Percentiles rank a stretch among this genome's conserved stretches.
These are phyloP conservation scores for Rachicladosporium sp. DNA, from an alignment of 2,329 filamentous ascomycete species.

Conservation along the genomic window DNA sequence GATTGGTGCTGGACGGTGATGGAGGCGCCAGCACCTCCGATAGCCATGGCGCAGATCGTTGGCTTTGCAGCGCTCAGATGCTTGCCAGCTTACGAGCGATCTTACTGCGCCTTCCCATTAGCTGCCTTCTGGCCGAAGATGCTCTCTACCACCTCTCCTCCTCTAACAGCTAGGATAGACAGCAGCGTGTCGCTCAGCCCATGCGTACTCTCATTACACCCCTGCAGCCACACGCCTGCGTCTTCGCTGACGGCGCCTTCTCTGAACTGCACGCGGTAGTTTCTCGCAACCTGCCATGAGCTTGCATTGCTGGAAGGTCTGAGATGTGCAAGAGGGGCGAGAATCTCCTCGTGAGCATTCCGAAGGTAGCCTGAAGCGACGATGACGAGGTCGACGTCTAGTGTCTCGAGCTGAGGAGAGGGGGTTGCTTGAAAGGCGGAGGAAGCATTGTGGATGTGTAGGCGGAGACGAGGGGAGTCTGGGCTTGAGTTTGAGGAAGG, in stretches of 20 bases:
- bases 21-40: too few relatives aligned
- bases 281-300: conserved; percentile 56
- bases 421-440: conserved; percentile 31
- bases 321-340: conserved; percentile 53
- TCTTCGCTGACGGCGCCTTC: conserved; percentile 54
- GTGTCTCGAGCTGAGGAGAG: conserved; percentile 38
- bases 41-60: too few relatives aligned
- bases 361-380: conserved; percentile 79
- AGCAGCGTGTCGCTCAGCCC: conserved; percentile 47
- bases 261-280: conserved; percentile 68
- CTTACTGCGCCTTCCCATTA: too few relatives aligned
- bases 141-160: conserved; percentile 26
- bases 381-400: conserved; percentile 71
- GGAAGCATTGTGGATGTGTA: conserved; percentile 46
- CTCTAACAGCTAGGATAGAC: conserved; percentile 24
- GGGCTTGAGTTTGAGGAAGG: conserved; percentile 26
- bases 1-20: too few relatives aligned
- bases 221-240: conserved; percentile 82
- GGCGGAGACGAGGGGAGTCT: conserved; percentile 30
- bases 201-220: conserved; percentile 85
- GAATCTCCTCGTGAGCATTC: conserved; percentile 64
- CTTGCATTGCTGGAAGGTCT: conserved; percentile 43
- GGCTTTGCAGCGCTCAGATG: too few relatives aligned
- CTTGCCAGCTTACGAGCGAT: too few relatives aligned
- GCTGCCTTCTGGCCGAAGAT: conserved; percentile 19